Evolutionary conservation across 306 rosid species (phyloP).

Genomic region (Gastrolobium bilobum): DNA sequence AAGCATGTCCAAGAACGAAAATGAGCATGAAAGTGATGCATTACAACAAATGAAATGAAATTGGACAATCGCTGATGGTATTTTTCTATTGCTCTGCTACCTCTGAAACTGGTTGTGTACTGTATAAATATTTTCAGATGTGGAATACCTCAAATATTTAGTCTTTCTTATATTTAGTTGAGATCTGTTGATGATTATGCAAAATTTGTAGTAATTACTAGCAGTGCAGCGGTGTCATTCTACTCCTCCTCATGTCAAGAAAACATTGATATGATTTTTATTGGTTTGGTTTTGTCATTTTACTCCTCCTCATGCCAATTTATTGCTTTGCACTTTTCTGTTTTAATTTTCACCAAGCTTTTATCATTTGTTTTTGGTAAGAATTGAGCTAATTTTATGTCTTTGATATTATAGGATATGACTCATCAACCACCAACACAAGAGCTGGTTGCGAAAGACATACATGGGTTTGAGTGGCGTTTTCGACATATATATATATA

Average conservation of each 20-base stretch:
- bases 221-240: no score
- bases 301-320: neutral
- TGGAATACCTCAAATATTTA: constrained; percentile 2
- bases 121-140: constrained; percentile 29
- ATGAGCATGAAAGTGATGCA: neutral
- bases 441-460: constrained; percentile 68
- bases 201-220: no score
- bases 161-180: constrained; percentile 25
- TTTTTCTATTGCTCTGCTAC: constrained; percentile 41
- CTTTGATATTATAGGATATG: constrained; percentile 66
- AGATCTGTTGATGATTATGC: constrained; percentile 32
- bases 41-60: neutral
- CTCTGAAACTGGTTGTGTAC: constrained; percentile 44
- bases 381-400: constrained; percentile 26
- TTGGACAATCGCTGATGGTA: constrained; percentile 85
- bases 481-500: constrained; percentile 75
- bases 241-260: no score
- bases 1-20: no score
- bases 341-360: neutral
- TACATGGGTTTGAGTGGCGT: constrained; percentile 77
- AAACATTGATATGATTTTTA: neutral
- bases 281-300: constrained; percentile 5
- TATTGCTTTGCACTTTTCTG: neutral
- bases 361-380: neutral
- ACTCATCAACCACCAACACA: constrained; percentile 64